Base-by-base conservation (phyloP, 208 protist genomes). In the Leishmania aethiopica region DNA sequence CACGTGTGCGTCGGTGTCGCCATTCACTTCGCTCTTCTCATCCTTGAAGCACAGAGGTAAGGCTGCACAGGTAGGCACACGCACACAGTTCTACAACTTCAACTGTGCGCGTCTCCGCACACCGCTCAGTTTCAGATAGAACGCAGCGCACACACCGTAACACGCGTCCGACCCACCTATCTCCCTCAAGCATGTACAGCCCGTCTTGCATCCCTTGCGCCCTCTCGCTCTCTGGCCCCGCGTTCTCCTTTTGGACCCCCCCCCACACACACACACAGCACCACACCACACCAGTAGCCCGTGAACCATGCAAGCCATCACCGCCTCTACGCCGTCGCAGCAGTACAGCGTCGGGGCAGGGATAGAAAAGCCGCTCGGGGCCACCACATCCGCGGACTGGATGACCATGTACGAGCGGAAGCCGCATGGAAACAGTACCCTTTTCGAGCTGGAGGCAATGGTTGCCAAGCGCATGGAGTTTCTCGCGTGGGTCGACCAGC, bases 401-500 rank as follows among this genome's bases (percentile, higher is more conserved):
- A 80, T 86, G 42, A 87, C 81, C 22, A 93, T 97, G 92, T 97
- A 97, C 87, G 90, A 83, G 45, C 85, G 83, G 40, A 83, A 80
- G 62, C 94, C 93, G 2, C 57, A 83, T 62, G 90, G 92, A 25
- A 95, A 93, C 81, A 90, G 76, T 66, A 93, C 93, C 1, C 85
- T 97, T 28, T 96, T 97, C 75, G 92, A 93, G 53, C 84, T 97
- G 19, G 93, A 97, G 84, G 91, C 88, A 6, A 87, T 96, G 77
- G 89, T 96, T 10, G 95, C 90, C n/a, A 96, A 96, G 83, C 93
- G 95, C 42, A 95, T 97, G 92, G 93, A 97, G 86, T 86, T 97
- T 51, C 90, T 97, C 1, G 91, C 91, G 1, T 96, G 93, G 92
- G 94, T 97, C 53, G 92, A 97, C 64, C 90, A 95, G 72, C n/a